A percentile compares a stretch with the other conserved stretches of the same genome.
Conservation (phyloP, 257 asterid species). For the Fraxinus excelsior region DNA sequence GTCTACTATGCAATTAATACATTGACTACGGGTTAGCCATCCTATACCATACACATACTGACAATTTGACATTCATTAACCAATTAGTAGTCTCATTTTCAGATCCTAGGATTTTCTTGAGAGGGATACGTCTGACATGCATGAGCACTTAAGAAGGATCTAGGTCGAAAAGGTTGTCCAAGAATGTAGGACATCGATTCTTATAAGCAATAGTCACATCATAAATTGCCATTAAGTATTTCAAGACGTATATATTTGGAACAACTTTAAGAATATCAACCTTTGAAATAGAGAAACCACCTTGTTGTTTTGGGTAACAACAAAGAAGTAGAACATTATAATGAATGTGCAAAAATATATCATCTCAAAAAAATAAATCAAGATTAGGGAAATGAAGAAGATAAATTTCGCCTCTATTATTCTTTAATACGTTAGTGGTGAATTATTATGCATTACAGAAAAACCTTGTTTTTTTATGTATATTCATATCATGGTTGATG, state of each 20-base stretch:
- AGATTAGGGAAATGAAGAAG: too few relatives aligned
- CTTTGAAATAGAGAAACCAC: background rate
- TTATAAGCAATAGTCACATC: constrained; percentile 89
- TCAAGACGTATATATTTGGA: constrained; percentile 11
- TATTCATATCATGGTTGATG: too few relatives aligned
- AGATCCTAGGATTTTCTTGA: constrained; percentile 51
- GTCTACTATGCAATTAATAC: too few relatives aligned
- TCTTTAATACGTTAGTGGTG: too few relatives aligned
- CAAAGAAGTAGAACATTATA: too few relatives aligned
- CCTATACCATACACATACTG: too few relatives aligned
- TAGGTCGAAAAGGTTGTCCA: constrained; percentile 87
- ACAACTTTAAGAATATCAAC: background rate
- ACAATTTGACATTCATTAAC: constrained; percentile 17
- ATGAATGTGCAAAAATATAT: too few relatives aligned
- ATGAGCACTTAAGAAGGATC: constrained; percentile 93
- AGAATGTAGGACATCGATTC: constrained; percentile 74
- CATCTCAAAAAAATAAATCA: too few relatives aligned
- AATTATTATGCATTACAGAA: too few relatives aligned
- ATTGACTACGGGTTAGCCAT: too few relatives aligned
- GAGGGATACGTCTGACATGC: constrained; percentile 59
- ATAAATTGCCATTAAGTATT: constrained; percentile 57
- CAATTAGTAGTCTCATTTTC: constrained; percentile 56
- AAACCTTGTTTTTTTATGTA: background rate
- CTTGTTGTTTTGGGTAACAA: background rate
- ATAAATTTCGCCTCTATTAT: too few relatives aligned